These are phyloP conservation scores for Cenchrus americanus DNA, from an alignment of 176 grass and related monocot species.

Conservation along the genomic window DNA sequence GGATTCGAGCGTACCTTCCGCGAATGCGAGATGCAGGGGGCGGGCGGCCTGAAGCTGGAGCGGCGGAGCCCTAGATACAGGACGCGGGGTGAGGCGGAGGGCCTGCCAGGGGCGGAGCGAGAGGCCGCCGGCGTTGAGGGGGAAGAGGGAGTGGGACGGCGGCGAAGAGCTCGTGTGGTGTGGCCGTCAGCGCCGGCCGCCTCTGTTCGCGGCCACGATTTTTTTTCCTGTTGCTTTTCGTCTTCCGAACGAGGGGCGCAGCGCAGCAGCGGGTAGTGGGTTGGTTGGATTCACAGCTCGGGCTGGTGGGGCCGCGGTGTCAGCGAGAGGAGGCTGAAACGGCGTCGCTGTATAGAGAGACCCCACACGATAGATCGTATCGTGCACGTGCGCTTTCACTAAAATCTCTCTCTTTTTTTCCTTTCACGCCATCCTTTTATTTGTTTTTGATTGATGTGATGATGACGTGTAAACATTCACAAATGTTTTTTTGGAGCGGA, in stretches of 20 bases:
- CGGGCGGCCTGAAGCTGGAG: neutral
- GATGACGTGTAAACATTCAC: neutral
- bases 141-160: neutral
- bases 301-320: neutral
- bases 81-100: neutral
- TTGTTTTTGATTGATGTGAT: neutral
- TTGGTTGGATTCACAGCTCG: neutral
- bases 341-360: too few species aligned
- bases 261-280: neutral
- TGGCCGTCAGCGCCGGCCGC: slow-evolving; percentile 6
- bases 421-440: neutral
- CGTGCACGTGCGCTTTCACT: neutral
- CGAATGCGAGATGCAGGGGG: neutral
- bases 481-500: too few species aligned
- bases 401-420: too few species aligned
- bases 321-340: neutral
- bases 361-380: too few species aligned
- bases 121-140: neutral
- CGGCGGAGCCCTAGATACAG: neutral
- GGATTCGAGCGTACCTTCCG: neutral
- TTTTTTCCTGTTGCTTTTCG: neutral
- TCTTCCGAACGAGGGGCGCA: neutral
- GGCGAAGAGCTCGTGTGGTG: neutral
- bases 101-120: neutral
- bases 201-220: slow-evolving; percentile 5